Evolutionary conservation across 169 alveolate species (phyloP).

Genomic region (Amoebophrya sp.): DNA sequence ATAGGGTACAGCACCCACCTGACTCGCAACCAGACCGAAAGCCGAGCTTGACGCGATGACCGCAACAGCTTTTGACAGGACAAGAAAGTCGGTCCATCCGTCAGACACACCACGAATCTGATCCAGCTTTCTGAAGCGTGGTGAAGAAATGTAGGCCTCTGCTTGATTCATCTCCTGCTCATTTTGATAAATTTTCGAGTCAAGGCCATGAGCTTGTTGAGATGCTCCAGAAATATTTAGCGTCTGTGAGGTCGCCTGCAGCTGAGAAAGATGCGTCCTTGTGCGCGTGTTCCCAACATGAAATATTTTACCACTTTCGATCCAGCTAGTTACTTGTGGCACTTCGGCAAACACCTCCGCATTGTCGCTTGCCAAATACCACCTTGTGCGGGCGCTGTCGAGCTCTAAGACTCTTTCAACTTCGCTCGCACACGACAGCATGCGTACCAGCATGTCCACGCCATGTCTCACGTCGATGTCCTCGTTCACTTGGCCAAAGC

Average conservation of each 20-base stretch:
- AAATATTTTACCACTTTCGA: not conserved
- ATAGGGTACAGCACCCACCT: constrained; percentile 1
- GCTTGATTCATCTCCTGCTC: not conserved
- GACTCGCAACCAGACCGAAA: not conserved
- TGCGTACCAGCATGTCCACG: not conserved
- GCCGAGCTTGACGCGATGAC: not conserved
- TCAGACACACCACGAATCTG: not conserved
- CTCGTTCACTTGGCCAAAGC: not conserved
- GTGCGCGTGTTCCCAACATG: not conserved
- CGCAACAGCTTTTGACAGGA: not conserved
- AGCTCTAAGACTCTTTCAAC: not conserved
- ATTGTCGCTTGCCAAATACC: not conserved
- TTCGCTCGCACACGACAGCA: not conserved
- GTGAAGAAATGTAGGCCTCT: not conserved
- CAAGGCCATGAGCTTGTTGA: no score
- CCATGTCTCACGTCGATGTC: not conserved
- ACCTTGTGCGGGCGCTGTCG: not conserved
- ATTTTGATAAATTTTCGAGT: no score
- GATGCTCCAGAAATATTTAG: no score
- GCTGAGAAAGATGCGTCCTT: not conserved
- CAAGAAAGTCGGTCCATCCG: not conserved
- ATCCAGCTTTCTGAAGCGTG: not conserved
- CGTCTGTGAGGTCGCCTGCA: not conserved
- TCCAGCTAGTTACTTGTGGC: not conserved
- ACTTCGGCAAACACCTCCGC: not conserved